A percentile compares a stretch with the other conserved stretches of the same genome.
These are phyloP conservation scores for Alternaria tenuissima DNA, from an alignment of 2,329 filamentous ascomycete genomes.

Conservation along the genomic window DNA sequence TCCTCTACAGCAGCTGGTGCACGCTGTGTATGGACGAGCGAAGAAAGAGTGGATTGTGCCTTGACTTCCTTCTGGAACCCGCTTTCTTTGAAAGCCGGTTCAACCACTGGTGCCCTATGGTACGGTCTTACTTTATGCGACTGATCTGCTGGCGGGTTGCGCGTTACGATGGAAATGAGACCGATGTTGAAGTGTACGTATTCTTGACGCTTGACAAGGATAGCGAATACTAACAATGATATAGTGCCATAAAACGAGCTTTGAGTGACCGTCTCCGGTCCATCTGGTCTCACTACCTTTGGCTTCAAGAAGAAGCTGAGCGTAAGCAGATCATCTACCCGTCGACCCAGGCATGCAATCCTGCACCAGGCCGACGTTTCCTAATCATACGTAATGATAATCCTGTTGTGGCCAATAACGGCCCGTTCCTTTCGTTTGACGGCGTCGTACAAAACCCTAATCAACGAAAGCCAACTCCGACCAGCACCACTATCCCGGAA, in stretches of 20 bases:
- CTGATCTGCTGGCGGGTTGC: conserved; percentile 89
- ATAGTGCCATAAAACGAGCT: conserved; percentile 72
- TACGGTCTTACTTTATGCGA: conserved; percentile 90
- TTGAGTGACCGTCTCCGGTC: conserved; percentile 73
- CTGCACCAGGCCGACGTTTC: conserved; percentile 83
- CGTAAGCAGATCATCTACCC: conserved; percentile 64
- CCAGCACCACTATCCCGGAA: conserved; percentile 31
- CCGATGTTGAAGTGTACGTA: conserved; percentile 72
- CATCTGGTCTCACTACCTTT: conserved; percentile 82
- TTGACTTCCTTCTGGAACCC: conserved; percentile 77
- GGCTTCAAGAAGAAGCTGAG: conserved; percentile 73
- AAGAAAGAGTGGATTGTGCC: conserved; percentile 74
- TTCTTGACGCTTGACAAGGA: not conserved
- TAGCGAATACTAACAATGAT: conserved; percentile 22
- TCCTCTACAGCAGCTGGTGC: conserved; percentile 83
- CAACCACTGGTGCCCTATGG: conserved; percentile 96
- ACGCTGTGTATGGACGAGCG: conserved; percentile 70
- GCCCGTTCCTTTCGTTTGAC: conserved; percentile 70
- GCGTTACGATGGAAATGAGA: conserved; percentile 73
- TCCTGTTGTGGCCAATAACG: conserved; percentile 60
- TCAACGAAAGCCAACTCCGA: conserved; percentile 44
- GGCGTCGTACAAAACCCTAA: conserved; percentile 58
- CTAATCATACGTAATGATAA: conserved; percentile 88
- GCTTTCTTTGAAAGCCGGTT: conserved; percentile 82
- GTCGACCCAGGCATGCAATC: conserved; percentile 82